Base-by-base conservation (phyloP, 2,329 filamentous ascomycete species). In the Chaetomium sp. region DNA sequence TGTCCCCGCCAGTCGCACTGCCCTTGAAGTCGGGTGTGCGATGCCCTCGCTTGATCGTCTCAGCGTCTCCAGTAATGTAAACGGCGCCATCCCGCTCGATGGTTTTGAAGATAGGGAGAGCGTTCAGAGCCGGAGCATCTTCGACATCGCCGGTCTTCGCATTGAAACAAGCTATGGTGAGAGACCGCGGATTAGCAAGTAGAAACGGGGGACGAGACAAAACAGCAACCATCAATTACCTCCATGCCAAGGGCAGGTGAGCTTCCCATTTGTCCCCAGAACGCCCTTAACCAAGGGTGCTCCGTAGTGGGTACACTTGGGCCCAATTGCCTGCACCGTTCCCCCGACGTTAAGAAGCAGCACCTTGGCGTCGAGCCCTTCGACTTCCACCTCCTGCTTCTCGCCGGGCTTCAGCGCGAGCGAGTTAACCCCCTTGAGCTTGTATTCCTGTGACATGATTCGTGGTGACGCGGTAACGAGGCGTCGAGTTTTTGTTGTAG, bases 221-320 rank as follows among this genome's bases (percentile, higher is more conserved):
- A n/a, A 16, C 3, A n/a, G 12, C 10, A 38, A 13, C 10, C 10
- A 23, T 25, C 23, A 60, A 42, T 23, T 75, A 95, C 92, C 92
- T 80, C 94, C 94, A 76, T 98, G 94, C 95, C 95, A 98, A 3
- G 94, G 93, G 76, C 95, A 99, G 7, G 92, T 97, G 67, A 99
- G 78, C 58, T 92, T 85, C 5, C 95, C 95, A 70, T 90, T 88
- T 2, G 87, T 86, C 8, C 91, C 91, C 68, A 99, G 79, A 8
- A 98, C 88, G 61, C 95, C 95, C 70, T 94, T 92, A 60, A 88
- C 87, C 69, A 99, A 79, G 16, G 95, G 95, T 49, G 94, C 95
- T 38, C 95, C 94, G 75, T 96, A 98, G 79, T 98, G 94, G 10
- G 87, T 90, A 76, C 95, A 99, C 70, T 90, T 95, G 47, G 92